These are phyloP conservation scores for Nephelium lappaceum DNA, from an alignment of 345 rosid species.

Conservation along the genomic window DNA sequence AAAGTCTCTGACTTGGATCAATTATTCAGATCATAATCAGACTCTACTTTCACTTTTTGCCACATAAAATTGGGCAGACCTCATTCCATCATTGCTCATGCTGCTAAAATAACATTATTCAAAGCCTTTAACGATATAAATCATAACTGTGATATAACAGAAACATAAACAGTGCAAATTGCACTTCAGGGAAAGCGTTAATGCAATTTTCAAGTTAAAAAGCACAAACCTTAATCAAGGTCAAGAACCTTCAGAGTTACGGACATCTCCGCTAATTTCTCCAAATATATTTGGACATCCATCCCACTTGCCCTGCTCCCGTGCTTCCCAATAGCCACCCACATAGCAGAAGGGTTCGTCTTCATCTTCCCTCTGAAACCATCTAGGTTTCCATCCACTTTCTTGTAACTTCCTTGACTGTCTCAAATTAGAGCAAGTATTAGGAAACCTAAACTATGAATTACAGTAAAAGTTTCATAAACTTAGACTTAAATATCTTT, in stretches of 20 bases:
- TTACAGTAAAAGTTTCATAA: neutral
- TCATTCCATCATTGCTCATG: neutral
- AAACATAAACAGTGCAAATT: neutral
- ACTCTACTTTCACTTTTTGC: neutral
- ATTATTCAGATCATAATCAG: neutral
- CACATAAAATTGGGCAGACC: neutral
- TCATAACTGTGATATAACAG: neutral
- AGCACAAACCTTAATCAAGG: conserved; percentile 31
- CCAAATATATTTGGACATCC: conserved; percentile 84
- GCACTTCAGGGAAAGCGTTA: neutral
- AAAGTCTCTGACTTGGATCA: neutral
- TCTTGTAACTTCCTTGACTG: conserved; percentile 92
- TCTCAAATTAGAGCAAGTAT: conserved; percentile 4
- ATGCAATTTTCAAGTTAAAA: neutral
- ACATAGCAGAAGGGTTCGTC: conserved; percentile 57
- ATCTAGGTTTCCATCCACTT: conserved; percentile 89
- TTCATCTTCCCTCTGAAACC: conserved; percentile 70
- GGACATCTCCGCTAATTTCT: conserved; percentile 56
- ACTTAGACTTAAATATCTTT: neutral
- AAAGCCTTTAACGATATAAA: neutral
- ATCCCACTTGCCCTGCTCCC: conserved; percentile 66
- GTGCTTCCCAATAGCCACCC: conserved; percentile 98
- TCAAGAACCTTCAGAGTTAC: conserved; percentile 34
- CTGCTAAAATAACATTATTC: neutral
- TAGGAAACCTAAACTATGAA: conserved; percentile 3